Evolutionary conservation across 805 yeast species (phyloP).

Genomic region (Cyberlindnera veronae): DNA sequence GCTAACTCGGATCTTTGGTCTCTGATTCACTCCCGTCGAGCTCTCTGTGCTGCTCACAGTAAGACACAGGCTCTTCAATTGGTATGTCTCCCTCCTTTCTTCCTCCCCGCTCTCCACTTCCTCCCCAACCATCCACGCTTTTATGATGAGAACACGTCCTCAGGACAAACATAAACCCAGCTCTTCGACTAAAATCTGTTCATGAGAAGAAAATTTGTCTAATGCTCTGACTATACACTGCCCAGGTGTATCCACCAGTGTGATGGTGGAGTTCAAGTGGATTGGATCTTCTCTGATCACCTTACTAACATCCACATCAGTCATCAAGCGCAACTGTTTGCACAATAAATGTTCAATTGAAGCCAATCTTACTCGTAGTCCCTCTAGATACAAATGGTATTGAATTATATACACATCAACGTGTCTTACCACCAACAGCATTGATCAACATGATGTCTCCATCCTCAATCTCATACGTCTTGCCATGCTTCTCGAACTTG

Average conservation of each 20-base stretch:
- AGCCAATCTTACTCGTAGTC: too few relatives aligned
- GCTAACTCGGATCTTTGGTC: too few relatives aligned
- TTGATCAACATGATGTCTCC: conserved; percentile 78
- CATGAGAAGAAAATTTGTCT: conserved; percentile 28
- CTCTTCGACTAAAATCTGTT: conserved; percentile 30
- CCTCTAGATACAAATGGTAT: too few relatives aligned
- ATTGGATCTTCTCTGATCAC: neutral
- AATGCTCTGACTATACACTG: conserved; percentile 31
- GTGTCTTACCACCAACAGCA: conserved; percentile 61
- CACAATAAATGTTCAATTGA: too few relatives aligned
- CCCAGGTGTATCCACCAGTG: neutral
- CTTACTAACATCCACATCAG: conserved; percentile 1
- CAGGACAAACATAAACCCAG: conserved; percentile 27
- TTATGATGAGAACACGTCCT: conserved; percentile 25
- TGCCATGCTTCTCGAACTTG: conserved; percentile 54
- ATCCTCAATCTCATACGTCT: conserved; percentile 74
- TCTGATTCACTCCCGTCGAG: too few relatives aligned
- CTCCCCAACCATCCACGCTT: neutral
- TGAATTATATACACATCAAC: conserved; percentile 15
- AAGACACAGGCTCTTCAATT: neutral
- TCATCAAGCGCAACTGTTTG: too few relatives aligned
- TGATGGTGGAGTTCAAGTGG: neutral
- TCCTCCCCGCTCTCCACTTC: neutral
- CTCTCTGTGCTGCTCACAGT: too few relatives aligned
- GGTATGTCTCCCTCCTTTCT: neutral